Percentiles rank a stretch among this genome's conserved stretches.
These are phyloP conservation scores for Acacia acuminata DNA, from an alignment of 306 rosid species.

Conservation along the genomic window DNA sequence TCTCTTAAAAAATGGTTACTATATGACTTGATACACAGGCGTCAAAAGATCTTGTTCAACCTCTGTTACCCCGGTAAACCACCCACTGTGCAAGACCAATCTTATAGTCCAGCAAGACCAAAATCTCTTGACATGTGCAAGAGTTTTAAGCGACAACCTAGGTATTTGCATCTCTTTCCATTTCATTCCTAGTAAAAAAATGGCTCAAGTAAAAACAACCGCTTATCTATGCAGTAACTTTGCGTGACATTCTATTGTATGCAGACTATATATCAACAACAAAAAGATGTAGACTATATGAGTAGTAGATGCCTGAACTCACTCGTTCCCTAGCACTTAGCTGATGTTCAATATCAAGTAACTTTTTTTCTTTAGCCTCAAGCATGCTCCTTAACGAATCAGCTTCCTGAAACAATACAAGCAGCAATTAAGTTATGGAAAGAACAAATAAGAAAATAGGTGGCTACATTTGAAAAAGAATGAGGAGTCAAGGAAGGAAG, in stretches of 20 bases:
- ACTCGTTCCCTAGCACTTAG: slow-evolving; percentile 76
- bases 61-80: background rate
- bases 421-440: slow-evolving; percentile 14
- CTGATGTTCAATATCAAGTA: slow-evolving; percentile 57
- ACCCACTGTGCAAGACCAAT: slow-evolving; percentile 4
- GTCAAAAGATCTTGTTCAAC: background rate
- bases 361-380: slow-evolving; percentile 62
- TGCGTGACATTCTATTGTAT: slow-evolving; percentile 8
- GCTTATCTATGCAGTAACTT: background rate
- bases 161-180: slow-evolving; percentile 8
- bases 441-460: slow-evolving; percentile 14
- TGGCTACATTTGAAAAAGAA: background rate
- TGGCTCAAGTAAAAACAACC: slow-evolving; percentile 3
- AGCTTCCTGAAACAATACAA: slow-evolving; percentile 58
- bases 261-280: background rate
- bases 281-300: background rate
- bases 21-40: background rate
- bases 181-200: slow-evolving; percentile 4
- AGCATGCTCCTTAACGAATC: slow-evolving; percentile 40
- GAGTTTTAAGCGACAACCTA: background rate
- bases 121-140: background rate
- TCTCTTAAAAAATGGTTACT: background rate
- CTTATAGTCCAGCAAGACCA: slow-evolving; percentile 9
- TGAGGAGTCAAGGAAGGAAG: background rate
- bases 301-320: slow-evolving; percentile 36